Evolutionary conservation across 805 yeast genomes (phyloP).

Genomic region (Blastobotrys mokoenaii): DNA sequence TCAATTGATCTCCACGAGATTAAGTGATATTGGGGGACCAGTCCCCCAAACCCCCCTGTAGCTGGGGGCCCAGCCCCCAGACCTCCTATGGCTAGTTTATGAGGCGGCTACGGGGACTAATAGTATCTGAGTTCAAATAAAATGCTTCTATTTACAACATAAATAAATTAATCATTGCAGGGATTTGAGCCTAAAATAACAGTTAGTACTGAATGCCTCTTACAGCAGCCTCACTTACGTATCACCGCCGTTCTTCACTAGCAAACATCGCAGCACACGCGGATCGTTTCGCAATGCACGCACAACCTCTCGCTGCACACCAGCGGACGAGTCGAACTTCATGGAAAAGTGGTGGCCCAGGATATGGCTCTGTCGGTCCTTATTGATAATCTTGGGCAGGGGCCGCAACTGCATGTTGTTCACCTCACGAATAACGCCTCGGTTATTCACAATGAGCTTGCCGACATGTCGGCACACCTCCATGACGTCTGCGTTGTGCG

Average conservation of each 20-base stretch:
- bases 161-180: too few species aligned
- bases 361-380: constrained; percentile 82
- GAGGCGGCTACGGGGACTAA: too few species aligned
- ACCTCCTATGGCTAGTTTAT: too few species aligned
- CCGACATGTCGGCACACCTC: constrained; percentile 67
- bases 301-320: constrained; percentile 77
- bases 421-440: constrained; percentile 87
- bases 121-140: too few species aligned
- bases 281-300: constrained; percentile 83
- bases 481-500: constrained; percentile 53
- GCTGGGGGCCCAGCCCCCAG: not conserved
- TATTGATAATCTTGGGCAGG: constrained; percentile 72
- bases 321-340: constrained; percentile 78
- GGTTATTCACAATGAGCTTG: constrained; percentile 69
- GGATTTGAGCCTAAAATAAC: too few species aligned
- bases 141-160: too few species aligned
- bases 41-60: not conserved
- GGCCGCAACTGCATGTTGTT: constrained; percentile 70
- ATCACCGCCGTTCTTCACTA: constrained; percentile 41
- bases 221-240: too few species aligned
- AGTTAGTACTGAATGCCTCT: too few species aligned
- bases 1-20: not conserved
- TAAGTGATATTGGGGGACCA: not conserved
- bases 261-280: constrained; percentile 72
- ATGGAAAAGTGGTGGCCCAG: constrained; percentile 84